These are phyloP conservation scores for Suillus hirtellus DNA, from an alignment of 768 basidiomycete genomes.

Conservation along the genomic window DNA sequence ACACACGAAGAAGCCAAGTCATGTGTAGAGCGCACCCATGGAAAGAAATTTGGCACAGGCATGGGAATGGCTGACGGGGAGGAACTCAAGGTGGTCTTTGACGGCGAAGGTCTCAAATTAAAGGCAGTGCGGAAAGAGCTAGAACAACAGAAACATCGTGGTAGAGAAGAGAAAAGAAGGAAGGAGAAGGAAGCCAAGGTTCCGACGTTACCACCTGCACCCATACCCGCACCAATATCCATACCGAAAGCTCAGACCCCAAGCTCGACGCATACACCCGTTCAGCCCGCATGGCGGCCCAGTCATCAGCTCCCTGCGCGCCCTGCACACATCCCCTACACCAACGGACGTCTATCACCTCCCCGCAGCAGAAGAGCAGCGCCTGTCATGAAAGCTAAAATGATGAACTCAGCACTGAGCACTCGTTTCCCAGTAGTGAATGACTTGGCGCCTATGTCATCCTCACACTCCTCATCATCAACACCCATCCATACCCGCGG, in stretches of 20 bases:
- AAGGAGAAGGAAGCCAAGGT: conserved; percentile 33
- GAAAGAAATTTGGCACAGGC: conserved; percentile 55
- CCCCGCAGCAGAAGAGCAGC: conserved; percentile 28
- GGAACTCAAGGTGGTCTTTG: conserved; percentile 75
- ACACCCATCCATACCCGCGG: conserved; percentile 33
- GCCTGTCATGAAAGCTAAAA: conserved; percentile 25
- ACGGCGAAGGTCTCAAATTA: conserved; percentile 67
- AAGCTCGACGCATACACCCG: conserved; percentile 29
- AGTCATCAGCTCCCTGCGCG: conserved; percentile 32
- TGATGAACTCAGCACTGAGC: conserved; percentile 25
- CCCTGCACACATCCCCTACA: conserved; percentile 22
- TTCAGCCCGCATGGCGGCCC: conserved; percentile 19
- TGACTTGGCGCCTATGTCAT: conserved; percentile 18
- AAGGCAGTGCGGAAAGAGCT: conserved; percentile 67
- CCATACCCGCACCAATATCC: conserved; percentile 18
- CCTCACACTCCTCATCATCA: conserved; percentile 35
- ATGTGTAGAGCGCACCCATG: conserved; percentile 69
- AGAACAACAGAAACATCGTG: conserved; percentile 50
- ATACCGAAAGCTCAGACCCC: conserved; percentile 19
- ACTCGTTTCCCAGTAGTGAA: conserved; percentile 24
- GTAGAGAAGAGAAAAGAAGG: conserved; percentile 49
- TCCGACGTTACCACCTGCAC: conserved; percentile 17
- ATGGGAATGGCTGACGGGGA: conserved; percentile 47
- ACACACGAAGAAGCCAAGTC: conserved; percentile 66
- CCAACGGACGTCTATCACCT: conserved; percentile 30